Percentiles rank a stretch among this genome's conserved stretches.
Conservation (phyloP, 2,329 filamentous ascomycete genomes). For the Exophiala dermatitidis region DNA sequence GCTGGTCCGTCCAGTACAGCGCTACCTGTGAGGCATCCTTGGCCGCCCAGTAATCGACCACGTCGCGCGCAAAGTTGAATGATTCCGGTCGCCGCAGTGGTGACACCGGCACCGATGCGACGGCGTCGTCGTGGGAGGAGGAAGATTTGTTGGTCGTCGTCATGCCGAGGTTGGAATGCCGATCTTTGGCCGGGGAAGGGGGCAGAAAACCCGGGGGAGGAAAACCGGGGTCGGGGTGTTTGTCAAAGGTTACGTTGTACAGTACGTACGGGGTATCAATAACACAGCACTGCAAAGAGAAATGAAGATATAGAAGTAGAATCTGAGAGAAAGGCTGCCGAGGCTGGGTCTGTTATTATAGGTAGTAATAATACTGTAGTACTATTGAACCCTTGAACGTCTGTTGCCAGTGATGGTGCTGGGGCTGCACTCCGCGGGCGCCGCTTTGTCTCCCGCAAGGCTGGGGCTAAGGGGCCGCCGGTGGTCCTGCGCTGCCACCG, state of each 20-base stretch:
- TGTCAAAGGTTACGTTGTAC: too few species aligned
- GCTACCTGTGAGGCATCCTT: conserved; percentile 29
- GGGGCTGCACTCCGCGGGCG: too few species aligned
- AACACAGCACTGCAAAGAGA: too few species aligned
- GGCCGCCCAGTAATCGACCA: conserved; percentile 37
- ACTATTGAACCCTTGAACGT: too few species aligned
- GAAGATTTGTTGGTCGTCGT: background rate
- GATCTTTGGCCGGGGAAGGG: background rate
- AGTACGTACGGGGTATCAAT: too few species aligned
- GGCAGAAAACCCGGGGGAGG: too few species aligned
- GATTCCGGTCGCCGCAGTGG: conserved; percentile 14
- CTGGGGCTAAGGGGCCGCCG: background rate
- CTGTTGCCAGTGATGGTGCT: too few species aligned
- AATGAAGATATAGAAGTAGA: too few species aligned
- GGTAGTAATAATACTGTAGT: too few species aligned
- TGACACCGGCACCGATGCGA: conserved; percentile 10
- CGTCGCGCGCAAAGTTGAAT: conserved; percentile 39
- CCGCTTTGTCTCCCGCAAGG: background rate
- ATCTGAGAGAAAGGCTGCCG: too few species aligned
- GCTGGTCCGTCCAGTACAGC: conserved; percentile 36
- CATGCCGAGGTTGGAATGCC: conserved; percentile 1
- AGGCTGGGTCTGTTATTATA: too few species aligned
- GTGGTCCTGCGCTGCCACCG: background rate
- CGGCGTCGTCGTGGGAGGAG: background rate
- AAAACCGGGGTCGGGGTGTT: too few species aligned